Percentiles rank a stretch among this genome's conserved stretches.
phyloP scores from a whole-genome alignment of 257 asterid genomes.

The Solanum neorickii region DNA sequence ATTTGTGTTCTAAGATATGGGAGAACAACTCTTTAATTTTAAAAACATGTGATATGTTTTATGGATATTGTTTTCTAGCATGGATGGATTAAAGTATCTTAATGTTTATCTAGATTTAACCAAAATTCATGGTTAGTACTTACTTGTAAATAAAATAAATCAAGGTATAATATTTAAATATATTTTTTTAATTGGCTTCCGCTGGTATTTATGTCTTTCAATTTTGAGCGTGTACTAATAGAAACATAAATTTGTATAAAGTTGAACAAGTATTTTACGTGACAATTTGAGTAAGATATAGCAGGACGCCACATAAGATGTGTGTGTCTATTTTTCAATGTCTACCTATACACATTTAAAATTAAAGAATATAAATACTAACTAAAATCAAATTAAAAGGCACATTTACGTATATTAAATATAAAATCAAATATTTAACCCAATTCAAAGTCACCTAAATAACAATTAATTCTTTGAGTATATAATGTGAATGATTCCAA shows the following conservation, averaged over 20 bases:
- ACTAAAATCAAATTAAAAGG: too few species aligned
- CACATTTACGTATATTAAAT: too few species aligned
- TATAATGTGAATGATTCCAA: not conserved
- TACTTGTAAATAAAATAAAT: not conserved
- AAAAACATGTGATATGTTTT: too few species aligned
- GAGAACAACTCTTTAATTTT: too few species aligned
- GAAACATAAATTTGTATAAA: too few species aligned
- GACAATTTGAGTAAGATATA: not conserved
- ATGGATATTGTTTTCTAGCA: not conserved
- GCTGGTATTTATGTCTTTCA: too few species aligned
- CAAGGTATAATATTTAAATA: too few species aligned
- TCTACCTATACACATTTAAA: accelerated
- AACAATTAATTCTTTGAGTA: too few species aligned
- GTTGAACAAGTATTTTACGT: too few species aligned
- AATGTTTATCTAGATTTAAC: not conserved
- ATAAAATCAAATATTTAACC: not conserved
- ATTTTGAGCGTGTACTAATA: too few species aligned
- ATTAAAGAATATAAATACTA: too few species aligned
- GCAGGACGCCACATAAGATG: accelerated
- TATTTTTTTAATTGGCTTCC: accelerated
- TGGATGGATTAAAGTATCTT: not conserved
- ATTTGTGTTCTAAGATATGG: too few species aligned
- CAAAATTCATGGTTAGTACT: not conserved
- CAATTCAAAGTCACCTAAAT: not conserved
- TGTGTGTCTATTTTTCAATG: not conserved